Base-by-base conservation (phyloP, 352 stramenopile species). In the Phytophthora citricola region DNA sequence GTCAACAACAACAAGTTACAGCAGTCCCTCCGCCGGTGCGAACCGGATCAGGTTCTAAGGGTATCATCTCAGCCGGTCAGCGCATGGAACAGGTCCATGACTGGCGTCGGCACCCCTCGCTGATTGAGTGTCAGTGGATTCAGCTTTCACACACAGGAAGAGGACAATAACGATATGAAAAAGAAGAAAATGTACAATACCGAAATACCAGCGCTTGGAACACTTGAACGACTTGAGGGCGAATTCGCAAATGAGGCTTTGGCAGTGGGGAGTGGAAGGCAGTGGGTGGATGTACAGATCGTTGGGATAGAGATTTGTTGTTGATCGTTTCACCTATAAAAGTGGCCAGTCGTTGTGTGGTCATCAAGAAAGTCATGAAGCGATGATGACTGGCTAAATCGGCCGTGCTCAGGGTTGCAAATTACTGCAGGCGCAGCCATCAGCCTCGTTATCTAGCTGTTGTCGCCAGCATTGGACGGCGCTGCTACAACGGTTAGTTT, bases 41-140 rank as follows among this genome's bases (percentile, higher is more conserved):
- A 83, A 15, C 79, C 79, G 74, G 76, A 83, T 88, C 77, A 86
- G 77, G 79, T 86, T 77, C 63, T 77, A 81, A 89, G 75, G 75
- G 75, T 86, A 48, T 85, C 3, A 81, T 85, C 77, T 86, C 79
- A 86, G 77, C 75, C 75, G 58, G 62, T 57, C 64, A 75, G 63
- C 75, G 54, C 69, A 80, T 69, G 56, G 74, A 82, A 82, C 66
- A 74, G 2, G 75, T 82, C 72, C 66, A 83, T 76, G 75, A 52
- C 56, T 73, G 60, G 64, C 67, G 56, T 75, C 66, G 78, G 76
- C 78, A 87, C 80, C 80, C 80, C 78, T 86, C 80, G 80, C 80
- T 87, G 80, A 67, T 78, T 70, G 51, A 45, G 56, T 55, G 74
- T 83, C 63, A 79, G 72, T 81, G 47, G 32, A 59, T 65, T 63